These are phyloP conservation scores for Candida silvatica DNA, from an alignment of 805 yeast species.

Conservation along the genomic window DNA sequence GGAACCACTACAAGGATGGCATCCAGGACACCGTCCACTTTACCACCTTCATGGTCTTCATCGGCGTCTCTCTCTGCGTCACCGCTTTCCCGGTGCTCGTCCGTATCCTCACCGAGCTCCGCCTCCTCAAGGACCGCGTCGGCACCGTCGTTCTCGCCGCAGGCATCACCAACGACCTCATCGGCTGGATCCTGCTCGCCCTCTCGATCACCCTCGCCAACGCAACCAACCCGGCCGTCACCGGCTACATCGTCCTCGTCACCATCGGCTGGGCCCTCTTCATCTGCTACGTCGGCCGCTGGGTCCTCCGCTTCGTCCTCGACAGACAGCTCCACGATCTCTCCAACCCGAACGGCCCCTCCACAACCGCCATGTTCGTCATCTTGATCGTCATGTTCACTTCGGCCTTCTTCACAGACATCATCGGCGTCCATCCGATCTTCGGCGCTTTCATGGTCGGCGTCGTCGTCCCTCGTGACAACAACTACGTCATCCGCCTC, in stretches of 20 bases:
- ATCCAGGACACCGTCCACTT: constrained; percentile 38
- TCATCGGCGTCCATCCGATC: constrained; percentile 80
- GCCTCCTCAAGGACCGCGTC: constrained; percentile 63
- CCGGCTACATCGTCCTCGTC: constrained; percentile 60
- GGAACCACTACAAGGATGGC: constrained; percentile 39
- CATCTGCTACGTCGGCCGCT: constrained; percentile 48
- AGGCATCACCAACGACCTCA: constrained; percentile 70
- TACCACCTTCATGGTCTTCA: constrained; percentile 71
- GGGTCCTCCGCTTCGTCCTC: constrained; percentile 36
- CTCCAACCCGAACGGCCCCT: constrained; percentile 54
- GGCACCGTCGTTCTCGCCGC: constrained; percentile 73
- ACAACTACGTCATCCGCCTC: constrained; percentile 58
- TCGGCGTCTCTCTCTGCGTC: constrained; percentile 76
- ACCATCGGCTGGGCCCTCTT: constrained; percentile 64
- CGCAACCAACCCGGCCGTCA: constrained; percentile 57
- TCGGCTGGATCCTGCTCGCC: constrained; percentile 79
- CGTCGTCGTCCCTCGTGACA: constrained; percentile 65
- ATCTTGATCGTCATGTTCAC: constrained; percentile 49
- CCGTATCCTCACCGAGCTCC: constrained; percentile 65
- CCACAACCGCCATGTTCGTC: constrained; percentile 49
- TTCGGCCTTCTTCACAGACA: constrained; percentile 73
- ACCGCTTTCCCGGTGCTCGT: constrained; percentile 84
- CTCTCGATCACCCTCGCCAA: constrained; percentile 70
- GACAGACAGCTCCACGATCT: constrained; percentile 29
- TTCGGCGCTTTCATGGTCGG: constrained; percentile 83